These are phyloP conservation scores for Epichloe uncinata DNA, from an alignment of 2,329 filamentous ascomycete genomes.

Conservation along the genomic window DNA sequence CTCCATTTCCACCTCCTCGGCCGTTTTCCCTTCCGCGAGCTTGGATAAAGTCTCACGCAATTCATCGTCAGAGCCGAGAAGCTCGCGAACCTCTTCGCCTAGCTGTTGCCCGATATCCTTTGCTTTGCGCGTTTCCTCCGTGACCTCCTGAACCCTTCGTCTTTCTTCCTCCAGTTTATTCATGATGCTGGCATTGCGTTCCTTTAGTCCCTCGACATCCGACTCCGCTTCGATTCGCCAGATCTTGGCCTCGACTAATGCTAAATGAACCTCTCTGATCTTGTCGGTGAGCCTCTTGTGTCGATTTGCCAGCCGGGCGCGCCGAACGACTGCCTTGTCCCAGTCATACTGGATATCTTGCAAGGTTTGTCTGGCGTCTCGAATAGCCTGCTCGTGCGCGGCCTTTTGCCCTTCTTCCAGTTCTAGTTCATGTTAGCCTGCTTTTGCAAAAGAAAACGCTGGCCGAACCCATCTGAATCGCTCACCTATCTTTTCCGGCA, in stretches of 20 bases:
- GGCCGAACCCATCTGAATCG: background rate
- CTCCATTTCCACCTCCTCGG: slow-evolving; percentile 56
- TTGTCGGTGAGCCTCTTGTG: slow-evolving; percentile 47
- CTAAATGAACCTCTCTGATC: slow-evolving; percentile 48
- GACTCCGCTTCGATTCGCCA: slow-evolving; percentile 69
- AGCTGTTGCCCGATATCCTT: slow-evolving; percentile 21
- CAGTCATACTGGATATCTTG: slow-evolving; percentile 37
- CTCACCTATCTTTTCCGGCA: slow-evolving; percentile 61
- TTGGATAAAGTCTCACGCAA: slow-evolving; percentile 27
- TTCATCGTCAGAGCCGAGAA: slow-evolving; percentile 26
- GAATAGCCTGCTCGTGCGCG: slow-evolving; percentile 18
- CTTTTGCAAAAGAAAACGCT: background rate
- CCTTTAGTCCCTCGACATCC: slow-evolving; percentile 56
- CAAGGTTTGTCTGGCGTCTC: slow-evolving; percentile 25
- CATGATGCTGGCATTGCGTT: slow-evolving; percentile 48
- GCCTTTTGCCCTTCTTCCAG: slow-evolving; percentile 21
- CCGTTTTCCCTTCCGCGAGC: slow-evolving; percentile 34
- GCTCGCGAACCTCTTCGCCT: slow-evolving; percentile 23
- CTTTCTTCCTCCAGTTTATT: slow-evolving; percentile 34
- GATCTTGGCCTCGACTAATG: slow-evolving; percentile 56
- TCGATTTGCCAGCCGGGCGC: slow-evolving; percentile 37
- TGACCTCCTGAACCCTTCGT: slow-evolving; percentile 20
- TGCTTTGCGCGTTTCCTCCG: slow-evolving; percentile 24
- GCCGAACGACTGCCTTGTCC: slow-evolving; percentile 42
- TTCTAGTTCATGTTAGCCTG: slow-evolving; percentile 17